Evolutionary conservation across 2,329 filamentous ascomycete genomes (phyloP), one percentile per base, ranked within the genome.

Genomic region (Lachnellula subtilissima): DNA sequence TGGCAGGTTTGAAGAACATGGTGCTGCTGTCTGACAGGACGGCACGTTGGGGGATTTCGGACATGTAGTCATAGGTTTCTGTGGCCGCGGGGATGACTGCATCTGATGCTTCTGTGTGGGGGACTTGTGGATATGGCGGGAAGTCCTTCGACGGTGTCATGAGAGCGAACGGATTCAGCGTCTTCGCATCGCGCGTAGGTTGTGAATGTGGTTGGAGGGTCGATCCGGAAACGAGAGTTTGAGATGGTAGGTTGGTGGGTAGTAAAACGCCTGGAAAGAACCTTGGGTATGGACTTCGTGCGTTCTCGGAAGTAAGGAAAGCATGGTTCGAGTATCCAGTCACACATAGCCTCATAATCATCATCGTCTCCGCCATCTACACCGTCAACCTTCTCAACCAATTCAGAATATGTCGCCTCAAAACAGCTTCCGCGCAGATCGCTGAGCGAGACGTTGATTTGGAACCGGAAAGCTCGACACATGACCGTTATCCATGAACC

Each of bases 241-340:
- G 47, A 55, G 40, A 55, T 59, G 57, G 55, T 59, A 46, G 36
- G 55, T 55, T 37, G 54, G 51, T 52, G 52, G 54, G 40, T 28
- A 55, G 52, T 57, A 57, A 48, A 57, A 59, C 22, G 25, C 54
- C 52, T 57, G 25, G 45, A 57, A 57, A 36, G 54, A 35, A 57
- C 52, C 39, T 54, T 48, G 19, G 43, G 55, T 25, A 54, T 45
- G 48, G 52, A 17, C 32, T 3, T 23, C 52, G 57, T 55, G 42
- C n/a, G 19, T 25, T 57, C 48, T 59, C 55, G 49, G 32, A 57
- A 59, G 52, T 52, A 57, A 54, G 54, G 22, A 59, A 55, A n/a
- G 52, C 57, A 59, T 54, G 28, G 54, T 48, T 57, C 51, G 42
- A 59, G 50, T 36, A 53, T 59, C 57, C 48, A 54, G 19, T 46